Evolutionary conservation across 78 protist genomes (phyloP).

Genomic region (Trichosphaerium sp.): DNA sequence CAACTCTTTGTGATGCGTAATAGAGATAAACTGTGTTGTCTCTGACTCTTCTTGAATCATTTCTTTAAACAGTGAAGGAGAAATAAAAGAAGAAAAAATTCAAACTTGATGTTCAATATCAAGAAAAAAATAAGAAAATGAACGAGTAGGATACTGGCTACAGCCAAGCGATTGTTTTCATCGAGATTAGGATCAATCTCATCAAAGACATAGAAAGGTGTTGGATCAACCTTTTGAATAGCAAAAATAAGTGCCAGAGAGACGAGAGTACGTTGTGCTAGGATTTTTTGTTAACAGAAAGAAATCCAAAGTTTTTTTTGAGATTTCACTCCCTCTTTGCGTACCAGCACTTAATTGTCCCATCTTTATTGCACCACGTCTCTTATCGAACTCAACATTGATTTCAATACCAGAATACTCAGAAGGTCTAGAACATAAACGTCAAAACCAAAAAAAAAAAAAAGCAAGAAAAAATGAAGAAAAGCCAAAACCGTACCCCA

Average conservation of each 20-base stretch:
- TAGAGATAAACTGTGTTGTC: slow-evolving; percentile 58
- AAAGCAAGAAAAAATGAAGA: not conserved
- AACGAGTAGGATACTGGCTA: slow-evolving; percentile 42
- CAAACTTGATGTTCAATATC: not conserved
- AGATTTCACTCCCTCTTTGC: not conserved
- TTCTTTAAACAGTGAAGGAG: not conserved
- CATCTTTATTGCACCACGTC: slow-evolving; percentile 15
- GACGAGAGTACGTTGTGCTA: slow-evolving; percentile 96
- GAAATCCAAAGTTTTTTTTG: not conserved
- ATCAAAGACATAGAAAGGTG: slow-evolving; percentile 98
- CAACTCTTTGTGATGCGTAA: slow-evolving; percentile 69
- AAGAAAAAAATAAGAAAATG: not conserved
- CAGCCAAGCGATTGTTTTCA: slow-evolving; percentile 66
- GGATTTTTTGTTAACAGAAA: slow-evolving; percentile 51
- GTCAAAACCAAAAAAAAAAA: not conserved
- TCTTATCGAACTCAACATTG: slow-evolving; percentile 40
- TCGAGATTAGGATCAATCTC: slow-evolving; percentile 98
- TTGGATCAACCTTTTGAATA: slow-evolving; percentile 95
- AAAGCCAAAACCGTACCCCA: not conserved
- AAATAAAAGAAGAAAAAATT: not conserved
- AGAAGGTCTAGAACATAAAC: not conserved
- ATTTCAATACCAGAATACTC: slow-evolving; percentile 57
- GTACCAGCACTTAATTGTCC: slow-evolving; percentile 22
- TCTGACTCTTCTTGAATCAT: slow-evolving; percentile 6
- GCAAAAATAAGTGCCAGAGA: slow-evolving; percentile 97